These are phyloP conservation scores for Eucalyptus lansdowneana DNA, from an alignment of 345 rosid species.

Conservation along the genomic window DNA sequence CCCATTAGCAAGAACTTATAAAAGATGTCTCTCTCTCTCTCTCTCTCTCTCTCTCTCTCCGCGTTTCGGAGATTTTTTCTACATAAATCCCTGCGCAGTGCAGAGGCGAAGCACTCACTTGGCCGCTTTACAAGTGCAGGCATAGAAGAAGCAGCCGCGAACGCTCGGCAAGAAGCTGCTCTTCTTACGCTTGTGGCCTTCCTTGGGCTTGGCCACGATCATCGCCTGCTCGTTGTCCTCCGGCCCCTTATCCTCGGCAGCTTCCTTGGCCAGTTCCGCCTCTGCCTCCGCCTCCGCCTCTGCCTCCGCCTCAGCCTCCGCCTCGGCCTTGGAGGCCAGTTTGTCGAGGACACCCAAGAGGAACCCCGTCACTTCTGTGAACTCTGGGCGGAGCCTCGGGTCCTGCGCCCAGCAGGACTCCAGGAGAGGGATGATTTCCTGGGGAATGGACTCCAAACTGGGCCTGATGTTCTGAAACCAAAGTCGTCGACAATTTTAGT, in stretches of 20 bases:
- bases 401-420: slow-evolving; percentile 50
- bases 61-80: not conserved
- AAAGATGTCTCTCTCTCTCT: not conserved
- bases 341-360: not conserved
- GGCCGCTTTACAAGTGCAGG: not conserved
- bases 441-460: slow-evolving; percentile 21
- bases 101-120: not conserved
- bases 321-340: not conserved
- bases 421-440: slow-evolving; percentile 16
- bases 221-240: not conserved
- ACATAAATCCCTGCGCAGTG: not conserved
- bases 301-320: rapidly evolving
- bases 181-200: not conserved
- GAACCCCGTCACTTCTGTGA: slow-evolving; percentile 13
- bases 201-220: not conserved
- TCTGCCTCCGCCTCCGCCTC: not conserved
- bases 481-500: not conserved
- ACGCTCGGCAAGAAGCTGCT: not conserved
- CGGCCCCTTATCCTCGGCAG: not conserved
- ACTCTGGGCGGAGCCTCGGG: slow-evolving; percentile 38
- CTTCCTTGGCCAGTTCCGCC: not conserved
- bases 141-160: not conserved
- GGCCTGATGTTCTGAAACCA: slow-evolving; percentile 42
- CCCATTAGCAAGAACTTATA: not conserved
- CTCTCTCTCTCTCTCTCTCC: not conserved